Base-by-base conservation (phyloP, 2,329 filamentous ascomycete species). In the Aspergillus sp. region DNA sequence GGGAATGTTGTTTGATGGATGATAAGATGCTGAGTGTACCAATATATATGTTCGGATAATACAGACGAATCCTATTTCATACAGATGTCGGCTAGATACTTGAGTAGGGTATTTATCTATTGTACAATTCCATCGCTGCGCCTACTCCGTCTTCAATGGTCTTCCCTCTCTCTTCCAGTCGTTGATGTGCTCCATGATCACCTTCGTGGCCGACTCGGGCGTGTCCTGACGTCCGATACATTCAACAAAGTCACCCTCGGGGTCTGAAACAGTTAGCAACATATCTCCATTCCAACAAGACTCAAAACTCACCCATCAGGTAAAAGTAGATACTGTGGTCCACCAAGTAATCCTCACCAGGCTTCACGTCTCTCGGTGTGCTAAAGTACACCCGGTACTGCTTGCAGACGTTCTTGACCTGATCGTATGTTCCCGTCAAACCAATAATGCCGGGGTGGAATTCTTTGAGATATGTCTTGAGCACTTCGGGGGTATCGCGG, bases 241-340 rank as follows among this genome's bases (percentile, higher is more conserved):
- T 73, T 98, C 94, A 27, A 98, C 91, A 67, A 98, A 98, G 66
- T 98, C 90, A 13, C 91, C 91, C 57, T 97, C 90, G 0, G 93
- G 93, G 66, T 97, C 93, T 83, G 57, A 27, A 2, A 39, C n/a
- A 19, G 38, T 44, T 31, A 44, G 45, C 48, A 41, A 45, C 37
- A 13, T 28, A 26, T 3, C 13, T 29, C 11, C 37, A 37, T 2
- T 7, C 1, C 11, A 6, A 34, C 11, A 30, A 7, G 44, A 28
- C 6, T n/a, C 27, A 11, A 19, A 46, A 71, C 77, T 67, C 65
- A 83, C 79, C 80, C 93, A 98, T 98, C 55, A 98, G 72, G 68
- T 98, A 98, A 61, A 98, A 98, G 76, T 98, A 98, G 57, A 98
- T 98, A 68, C 90, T 96, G 73, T 98, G 93, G 67, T 98, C 93